Conservation (phyloP, 2,329 filamentous ascomycete species). For the Cercospora janseana region DNA sequence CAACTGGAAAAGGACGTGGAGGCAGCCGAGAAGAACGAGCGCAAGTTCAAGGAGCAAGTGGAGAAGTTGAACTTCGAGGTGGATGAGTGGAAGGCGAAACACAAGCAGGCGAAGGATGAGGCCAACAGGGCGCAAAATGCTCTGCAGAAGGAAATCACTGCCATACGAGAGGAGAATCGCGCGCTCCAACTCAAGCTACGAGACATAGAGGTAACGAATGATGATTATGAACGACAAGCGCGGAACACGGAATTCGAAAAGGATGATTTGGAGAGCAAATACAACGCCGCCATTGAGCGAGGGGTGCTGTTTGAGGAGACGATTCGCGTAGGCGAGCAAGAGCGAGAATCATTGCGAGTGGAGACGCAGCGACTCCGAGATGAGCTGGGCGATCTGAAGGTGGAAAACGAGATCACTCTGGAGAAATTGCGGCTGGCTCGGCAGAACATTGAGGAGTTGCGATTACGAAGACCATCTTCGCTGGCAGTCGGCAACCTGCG, state of each 20-base stretch:
- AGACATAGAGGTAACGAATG: slow-evolving; percentile 96
- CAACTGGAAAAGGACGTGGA: slow-evolving; percentile 97
- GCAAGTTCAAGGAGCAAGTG: slow-evolving; percentile 79
- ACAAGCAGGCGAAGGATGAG: slow-evolving; percentile 90
- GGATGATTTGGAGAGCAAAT: slow-evolving; percentile 96
- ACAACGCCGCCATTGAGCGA: slow-evolving; percentile 89
- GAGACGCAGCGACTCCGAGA: slow-evolving; percentile 86
- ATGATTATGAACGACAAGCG: slow-evolving; percentile 95
- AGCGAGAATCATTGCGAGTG: slow-evolving; percentile 83
- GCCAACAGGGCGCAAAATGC: slow-evolving; percentile 78
- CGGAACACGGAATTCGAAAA: slow-evolving; percentile 82
- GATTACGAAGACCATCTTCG: slow-evolving; percentile 52
- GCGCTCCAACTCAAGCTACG: slow-evolving; percentile 78
- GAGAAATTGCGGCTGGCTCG: slow-evolving; percentile 82
- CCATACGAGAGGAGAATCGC: slow-evolving; percentile 78
- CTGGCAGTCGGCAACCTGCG: slow-evolving; percentile 48
- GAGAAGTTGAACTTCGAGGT: slow-evolving; percentile 84
- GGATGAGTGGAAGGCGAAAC: slow-evolving; percentile 99
- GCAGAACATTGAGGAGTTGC: slow-evolving; percentile 49
- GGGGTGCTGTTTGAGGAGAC: slow-evolving; percentile 94
- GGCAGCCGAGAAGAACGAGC: slow-evolving; percentile 88
- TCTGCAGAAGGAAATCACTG: slow-evolving; percentile 94
- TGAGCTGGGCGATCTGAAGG: slow-evolving; percentile 87
- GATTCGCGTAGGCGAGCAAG: slow-evolving; percentile 84
- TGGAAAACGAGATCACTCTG: slow-evolving; percentile 90